phyloP scores from a whole-genome alignment of 2,329 filamentous ascomycete species.

The Aspergillus tubingensis region DNA sequence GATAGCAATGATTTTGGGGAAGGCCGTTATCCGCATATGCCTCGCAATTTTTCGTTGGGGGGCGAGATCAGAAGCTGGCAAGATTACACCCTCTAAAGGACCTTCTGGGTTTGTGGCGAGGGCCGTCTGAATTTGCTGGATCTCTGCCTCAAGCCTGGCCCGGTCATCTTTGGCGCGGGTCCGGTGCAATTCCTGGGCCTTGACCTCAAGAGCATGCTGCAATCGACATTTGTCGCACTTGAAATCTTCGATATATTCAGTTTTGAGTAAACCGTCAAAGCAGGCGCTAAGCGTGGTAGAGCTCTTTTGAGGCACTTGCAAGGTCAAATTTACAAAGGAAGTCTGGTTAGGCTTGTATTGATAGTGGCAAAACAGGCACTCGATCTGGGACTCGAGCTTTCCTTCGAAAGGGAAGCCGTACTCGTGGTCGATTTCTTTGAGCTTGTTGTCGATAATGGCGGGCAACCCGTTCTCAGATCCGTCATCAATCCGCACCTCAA shows the following conservation, averaged over 20 bases:
- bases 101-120: slow-evolving; percentile 81
- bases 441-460: slow-evolving; percentile 40
- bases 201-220: slow-evolving; percentile 70
- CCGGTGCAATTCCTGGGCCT: slow-evolving; percentile 61
- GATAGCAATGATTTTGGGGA: slow-evolving; percentile 86
- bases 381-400: slow-evolving; percentile 87
- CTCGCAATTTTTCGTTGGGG: slow-evolving; percentile 84
- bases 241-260: slow-evolving; percentile 95
- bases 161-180: slow-evolving; percentile 57
- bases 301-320: slow-evolving; percentile 82
- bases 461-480: slow-evolving; percentile 34
- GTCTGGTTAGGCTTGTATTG: slow-evolving; percentile 81
- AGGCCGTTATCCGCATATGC: slow-evolving; percentile 81
- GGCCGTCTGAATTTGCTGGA: slow-evolving; percentile 67
- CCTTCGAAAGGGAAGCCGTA: slow-evolving; percentile 87
- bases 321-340: slow-evolving; percentile 85
- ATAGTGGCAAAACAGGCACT: slow-evolving; percentile 87
- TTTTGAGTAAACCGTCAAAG: slow-evolving; percentile 92
- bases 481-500: slow-evolving; percentile 41
- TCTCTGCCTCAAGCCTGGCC: slow-evolving; percentile 57
- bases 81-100: slow-evolving; percentile 67
- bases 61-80: slow-evolving; percentile 73
- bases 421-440: slow-evolving; percentile 42
- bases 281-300: slow-evolving; percentile 82
- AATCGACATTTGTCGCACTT: slow-evolving; percentile 91